Percentiles rank a stretch among this genome's conserved stretches.
Evolutionary conservation across 208 protist genomes (phyloP).

Genomic region (Lotmaria passim): DNA sequence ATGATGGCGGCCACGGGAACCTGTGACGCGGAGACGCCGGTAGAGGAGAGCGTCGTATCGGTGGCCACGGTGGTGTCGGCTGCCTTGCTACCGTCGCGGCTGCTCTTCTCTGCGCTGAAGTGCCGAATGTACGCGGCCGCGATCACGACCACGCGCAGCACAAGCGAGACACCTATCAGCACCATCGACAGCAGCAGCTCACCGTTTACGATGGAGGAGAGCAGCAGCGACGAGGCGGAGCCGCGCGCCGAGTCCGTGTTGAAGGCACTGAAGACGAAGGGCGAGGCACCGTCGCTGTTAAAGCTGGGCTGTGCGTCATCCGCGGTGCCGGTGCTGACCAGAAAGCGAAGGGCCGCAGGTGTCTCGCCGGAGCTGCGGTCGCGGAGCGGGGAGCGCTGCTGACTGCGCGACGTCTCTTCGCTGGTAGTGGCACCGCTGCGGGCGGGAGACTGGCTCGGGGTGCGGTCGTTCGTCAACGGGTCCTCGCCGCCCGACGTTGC

Average conservation of each 20-base stretch:
- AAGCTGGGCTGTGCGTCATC: conserved; percentile 1
- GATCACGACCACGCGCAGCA: conserved; percentile 52
- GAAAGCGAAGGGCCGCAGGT: neutral
- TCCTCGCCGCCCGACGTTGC: neutral
- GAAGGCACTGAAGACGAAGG: conserved; percentile 1
- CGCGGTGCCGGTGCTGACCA: neutral
- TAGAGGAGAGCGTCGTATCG: neutral
- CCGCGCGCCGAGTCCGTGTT: neutral
- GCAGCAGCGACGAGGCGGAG: conserved; percentile 5
- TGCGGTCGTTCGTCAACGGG: conserved; percentile 5
- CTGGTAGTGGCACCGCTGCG: conserved; percentile 4
- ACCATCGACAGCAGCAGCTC: conserved; percentile 71
- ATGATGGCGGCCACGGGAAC: conserved; percentile 33
- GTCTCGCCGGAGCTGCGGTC: neutral
- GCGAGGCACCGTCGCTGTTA: neutral
- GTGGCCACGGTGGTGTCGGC: neutral
- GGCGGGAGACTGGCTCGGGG: neutral
- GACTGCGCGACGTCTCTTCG: conserved; percentile 1
- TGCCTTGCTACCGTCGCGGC: neutral
- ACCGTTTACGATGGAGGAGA: conserved; percentile 59
- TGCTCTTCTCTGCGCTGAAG: neutral
- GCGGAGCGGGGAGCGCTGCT: neutral
- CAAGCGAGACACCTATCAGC: conserved; percentile 48
- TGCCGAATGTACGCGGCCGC: conserved; percentile 17
- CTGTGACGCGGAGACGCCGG: conserved; percentile 3